phyloP scores from a whole-genome alignment of 1,284 basidiomycete species.

The Wolfiporia cocos region DNA sequence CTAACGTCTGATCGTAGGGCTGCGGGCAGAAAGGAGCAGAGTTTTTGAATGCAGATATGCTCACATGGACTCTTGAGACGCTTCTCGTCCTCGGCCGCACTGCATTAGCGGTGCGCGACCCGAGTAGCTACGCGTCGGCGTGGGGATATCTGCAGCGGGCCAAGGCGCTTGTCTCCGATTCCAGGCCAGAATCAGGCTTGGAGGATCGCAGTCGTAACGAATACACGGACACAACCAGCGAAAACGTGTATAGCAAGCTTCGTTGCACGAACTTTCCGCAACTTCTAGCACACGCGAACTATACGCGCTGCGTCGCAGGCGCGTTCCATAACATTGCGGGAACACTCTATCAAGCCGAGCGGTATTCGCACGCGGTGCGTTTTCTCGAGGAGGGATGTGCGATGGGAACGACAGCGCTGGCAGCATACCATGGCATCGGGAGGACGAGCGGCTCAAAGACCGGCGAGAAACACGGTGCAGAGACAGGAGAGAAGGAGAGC shows the following conservation, averaged over 20 bases:
- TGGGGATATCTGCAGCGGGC: constrained; percentile 45
- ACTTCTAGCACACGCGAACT: too few species aligned
- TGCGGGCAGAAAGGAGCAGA: too few species aligned
- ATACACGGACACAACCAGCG: too few species aligned
- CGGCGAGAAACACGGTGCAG: background rate
- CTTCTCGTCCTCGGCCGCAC: constrained; percentile 54
- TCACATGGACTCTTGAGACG: constrained; percentile 53
- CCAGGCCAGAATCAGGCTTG: too few species aligned
- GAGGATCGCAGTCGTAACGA: too few species aligned
- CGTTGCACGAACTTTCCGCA: too few species aligned
- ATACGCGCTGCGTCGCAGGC: constrained; percentile 59
- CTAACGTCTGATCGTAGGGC: too few species aligned
- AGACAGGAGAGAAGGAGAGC: constrained; percentile 16
- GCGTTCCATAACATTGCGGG: constrained; percentile 63
- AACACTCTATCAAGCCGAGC: constrained; percentile 52
- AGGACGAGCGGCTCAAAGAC: background rate
- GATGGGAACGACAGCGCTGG: constrained; percentile 43
- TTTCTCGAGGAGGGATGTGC: constrained; percentile 59
- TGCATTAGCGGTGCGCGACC: constrained; percentile 36
- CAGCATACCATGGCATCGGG: constrained; percentile 6
- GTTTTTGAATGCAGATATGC: too few species aligned
- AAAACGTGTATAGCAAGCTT: too few species aligned
- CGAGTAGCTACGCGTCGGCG: constrained; percentile 43
- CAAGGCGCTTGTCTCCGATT: constrained; percentile 12
- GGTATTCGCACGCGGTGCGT: constrained; percentile 53